Percentiles rank a stretch among this genome's conserved stretches.
Conservation (phyloP, 148 eudicot species). For the Persicaria maculosa region DNA sequence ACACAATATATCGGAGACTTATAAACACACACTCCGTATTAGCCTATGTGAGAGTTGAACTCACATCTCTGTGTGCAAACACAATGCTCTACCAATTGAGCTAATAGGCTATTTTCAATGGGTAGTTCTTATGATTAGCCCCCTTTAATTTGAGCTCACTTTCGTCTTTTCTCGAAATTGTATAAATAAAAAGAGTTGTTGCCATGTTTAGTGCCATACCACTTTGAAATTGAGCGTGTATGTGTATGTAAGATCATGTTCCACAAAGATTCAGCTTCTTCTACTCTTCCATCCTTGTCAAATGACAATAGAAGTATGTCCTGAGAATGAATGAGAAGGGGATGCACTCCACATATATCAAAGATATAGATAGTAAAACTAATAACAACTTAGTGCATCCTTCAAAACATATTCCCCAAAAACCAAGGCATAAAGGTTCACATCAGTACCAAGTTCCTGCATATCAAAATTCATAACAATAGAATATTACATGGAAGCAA, state of each 20-base stretch:
- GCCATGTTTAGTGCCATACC: constrained; percentile 25
- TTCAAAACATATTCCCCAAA: constrained; percentile 98
- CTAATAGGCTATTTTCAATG: too few species aligned
- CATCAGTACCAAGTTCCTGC: constrained; percentile 97
- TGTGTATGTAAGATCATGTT: constrained; percentile 81
- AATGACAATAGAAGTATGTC: constrained; percentile 66
- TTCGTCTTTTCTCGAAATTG: background rate
- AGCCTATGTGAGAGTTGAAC: too few species aligned
- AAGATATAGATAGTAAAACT: background rate
- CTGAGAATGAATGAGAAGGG: background rate
- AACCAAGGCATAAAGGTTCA: constrained; percentile 93
- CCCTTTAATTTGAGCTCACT: background rate
- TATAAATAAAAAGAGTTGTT: background rate
- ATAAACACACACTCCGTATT: too few species aligned
- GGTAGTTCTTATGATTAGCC: too few species aligned
- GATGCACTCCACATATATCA: background rate
- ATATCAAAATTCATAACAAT: constrained; percentile 8
- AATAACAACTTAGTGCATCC: constrained; percentile 72
- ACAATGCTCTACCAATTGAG: too few species aligned
- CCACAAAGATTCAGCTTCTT: constrained; percentile 91
- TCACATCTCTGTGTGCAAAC: too few species aligned
- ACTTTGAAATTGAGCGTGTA: constrained; percentile 68
- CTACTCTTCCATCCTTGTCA: constrained; percentile 61
- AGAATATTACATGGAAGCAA: background rate
- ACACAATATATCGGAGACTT: too few species aligned